Base-by-base conservation (phyloP, 2,329 filamentous ascomycete species). In the Cordyceps cateniannulata region DNA sequence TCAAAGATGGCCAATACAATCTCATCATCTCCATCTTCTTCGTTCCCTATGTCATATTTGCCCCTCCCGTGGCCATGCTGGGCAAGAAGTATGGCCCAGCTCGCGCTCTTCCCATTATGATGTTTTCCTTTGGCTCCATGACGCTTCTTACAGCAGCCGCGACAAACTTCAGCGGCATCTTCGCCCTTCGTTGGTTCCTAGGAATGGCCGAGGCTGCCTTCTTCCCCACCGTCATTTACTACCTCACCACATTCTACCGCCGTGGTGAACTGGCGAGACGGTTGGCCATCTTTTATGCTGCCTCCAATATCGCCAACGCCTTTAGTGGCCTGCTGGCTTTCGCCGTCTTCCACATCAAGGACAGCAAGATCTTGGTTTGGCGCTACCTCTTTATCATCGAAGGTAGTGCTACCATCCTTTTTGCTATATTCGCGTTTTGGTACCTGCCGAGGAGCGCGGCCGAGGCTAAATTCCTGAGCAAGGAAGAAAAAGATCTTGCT, bases 11-110 rank as follows among this genome's bases (percentile, higher is more conserved):
- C 66, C 81, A 90, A 71, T 90, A 91, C 76, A 91, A 90, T 71
- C 81, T 85, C 50, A 79, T 90, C 51, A 73, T 92, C 45, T 83
- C 80, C 65, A 85, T 92, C 64, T 92, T 92, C 77, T 92, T 89
- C 72, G 78, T 91, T 6, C 89, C 89, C 0, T 91, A 88, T 69
- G 88, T 91, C 57, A 69, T 91, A 45, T 87, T 85, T 57, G 88
- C 87, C 0, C 87, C 86, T 0, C 70, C 75, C 9, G 64, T 77
- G 1, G 73, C 74, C 49, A 86, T 91, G 72, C 70, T 89, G 12
- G 87, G 87, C 63, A 92, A 91, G 75, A 86, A 84, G 64, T 89
- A 81, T 67, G 87, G 88, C 0, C 85, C 89, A 0, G 81, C 83
- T 55, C 76, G 81, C 40, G 85, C 89, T 5, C 75, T 92, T n/a